Base-by-base conservation (phyloP, 305 asterid genomes). In the Fraxinus ornus region DNA sequence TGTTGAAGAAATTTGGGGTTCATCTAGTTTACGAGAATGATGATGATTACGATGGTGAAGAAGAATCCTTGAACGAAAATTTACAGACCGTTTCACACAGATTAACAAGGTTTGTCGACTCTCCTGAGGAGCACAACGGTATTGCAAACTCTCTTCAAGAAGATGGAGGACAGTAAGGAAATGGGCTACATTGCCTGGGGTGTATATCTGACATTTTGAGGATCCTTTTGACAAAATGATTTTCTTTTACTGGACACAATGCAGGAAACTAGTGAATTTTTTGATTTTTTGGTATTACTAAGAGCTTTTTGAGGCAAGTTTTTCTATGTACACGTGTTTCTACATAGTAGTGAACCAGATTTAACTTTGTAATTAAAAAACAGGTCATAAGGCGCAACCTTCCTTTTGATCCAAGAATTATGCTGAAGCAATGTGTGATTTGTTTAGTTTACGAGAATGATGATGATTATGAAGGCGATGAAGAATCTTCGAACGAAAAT, bases 31-130 rank as follows among this genome's bases (percentile, higher is more conserved):
- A 52, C 0, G 87, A 86, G 72, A 75, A 86, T 77, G 89, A 86
- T 21, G 89, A 86, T 71, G 55, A 84, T 47, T 81, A 74, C 71
- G 87, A 86, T 78, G 85, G 81, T 13, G 82, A 86, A 30, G 87
- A 86, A 80, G 86, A 76, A 21, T 17, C 57, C 57, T 62, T 86
- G 73, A 82, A 79, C 47, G 84, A 75, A 84, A 41, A 60, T 76
- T 80, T 55, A 7, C 87, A 57, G n/a, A 64, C 86, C 37, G 84
- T 78, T 41, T 84, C 87, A 8, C 84, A 47, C 75, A 86, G 70
- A 84, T 75, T 86, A 9, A 70, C 62, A 12, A 39, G 79, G 35
- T 86, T 84, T 75, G 66, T 86, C 13, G 78, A 2, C 36, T 10
- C 3, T 0, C 32, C 41, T 17, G 2, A 74, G 15, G 72, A 28